Evolutionary conservation across 768 basidiomycete species (phyloP).

Genomic region (Boletus edulis): DNA sequence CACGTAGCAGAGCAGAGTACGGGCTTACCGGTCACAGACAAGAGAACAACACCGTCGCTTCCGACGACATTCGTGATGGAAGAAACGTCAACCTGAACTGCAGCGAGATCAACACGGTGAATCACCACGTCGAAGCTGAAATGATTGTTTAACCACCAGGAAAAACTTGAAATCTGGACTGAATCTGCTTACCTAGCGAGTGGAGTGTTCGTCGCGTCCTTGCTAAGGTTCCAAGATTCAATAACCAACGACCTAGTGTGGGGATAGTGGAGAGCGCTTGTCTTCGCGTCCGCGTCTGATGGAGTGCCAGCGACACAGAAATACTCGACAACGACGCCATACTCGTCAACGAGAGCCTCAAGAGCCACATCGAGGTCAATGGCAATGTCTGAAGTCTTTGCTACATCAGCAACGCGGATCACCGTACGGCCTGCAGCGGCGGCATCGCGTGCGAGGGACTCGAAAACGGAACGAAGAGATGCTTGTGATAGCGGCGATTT

Average conservation of each 20-base stretch:
- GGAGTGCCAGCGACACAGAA: conserved; percentile 16
- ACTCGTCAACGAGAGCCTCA: conserved; percentile 14
- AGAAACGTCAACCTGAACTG: conserved; percentile 16
- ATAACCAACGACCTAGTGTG: conserved; percentile 17
- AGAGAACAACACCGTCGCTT: conserved; percentile 19
- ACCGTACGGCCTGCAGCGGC: conserved; percentile 19
- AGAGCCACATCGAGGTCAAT: conserved; percentile 16
- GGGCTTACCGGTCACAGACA: conserved; percentile 21
- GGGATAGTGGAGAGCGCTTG: conserved; percentile 5
- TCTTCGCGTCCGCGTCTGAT: conserved; percentile 25
- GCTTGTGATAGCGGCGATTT: not conserved
- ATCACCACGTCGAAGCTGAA: conserved; percentile 20
- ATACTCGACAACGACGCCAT: conserved; percentile 16
- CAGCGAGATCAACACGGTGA: conserved; percentile 20
- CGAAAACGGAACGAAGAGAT: conserved; percentile 16
- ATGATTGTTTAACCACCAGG: not conserved
- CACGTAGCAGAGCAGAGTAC: not conserved
- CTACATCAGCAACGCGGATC: conserved; percentile 25
- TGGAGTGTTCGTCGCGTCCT: not conserved
- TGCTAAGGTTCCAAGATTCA: conserved; percentile 17
- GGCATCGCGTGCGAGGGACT: conserved; percentile 14
- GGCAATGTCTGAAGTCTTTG: conserved; percentile 17
- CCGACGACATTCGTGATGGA: conserved; percentile 27
- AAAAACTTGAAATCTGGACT: not conserved
- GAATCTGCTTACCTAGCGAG: conserved; percentile 12